Evolutionary conservation across 164 flowering plant genomes (phyloP).

Genomic region (Kingdonia uniflora): DNA sequence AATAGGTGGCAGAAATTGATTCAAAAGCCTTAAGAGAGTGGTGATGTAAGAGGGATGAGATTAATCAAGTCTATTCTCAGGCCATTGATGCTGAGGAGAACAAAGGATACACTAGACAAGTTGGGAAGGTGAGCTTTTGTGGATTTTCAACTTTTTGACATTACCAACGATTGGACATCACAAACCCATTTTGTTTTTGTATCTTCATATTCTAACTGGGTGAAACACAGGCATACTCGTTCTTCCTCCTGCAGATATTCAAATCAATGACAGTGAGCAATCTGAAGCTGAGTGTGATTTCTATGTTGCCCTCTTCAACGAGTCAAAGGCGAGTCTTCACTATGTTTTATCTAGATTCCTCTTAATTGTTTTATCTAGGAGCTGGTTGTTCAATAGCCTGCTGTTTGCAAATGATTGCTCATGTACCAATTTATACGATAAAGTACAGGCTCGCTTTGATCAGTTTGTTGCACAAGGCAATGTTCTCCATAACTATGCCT

Average conservation of each 20-base stretch:
- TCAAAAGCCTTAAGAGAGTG: slow-evolving; percentile 64
- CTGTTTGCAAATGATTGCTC: neutral
- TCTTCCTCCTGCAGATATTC: slow-evolving; percentile 67
- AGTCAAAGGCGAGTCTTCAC: slow-evolving; percentile 49
- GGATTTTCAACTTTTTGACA: neutral
- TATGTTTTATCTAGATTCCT: neutral
- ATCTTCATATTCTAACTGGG: slow-evolving; percentile 4
- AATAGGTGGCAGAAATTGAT: slow-evolving; percentile 67
- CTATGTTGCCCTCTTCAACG: slow-evolving; percentile 68
- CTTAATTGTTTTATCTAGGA: no score
- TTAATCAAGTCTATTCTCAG: slow-evolving; percentile 59
- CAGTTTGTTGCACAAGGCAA: slow-evolving; percentile 83
- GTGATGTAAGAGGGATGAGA: no score
- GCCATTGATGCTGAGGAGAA: slow-evolving; percentile 74
- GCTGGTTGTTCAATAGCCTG: no score
- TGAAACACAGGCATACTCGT: slow-evolving; percentile 51
- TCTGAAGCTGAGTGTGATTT: slow-evolving; percentile 71
- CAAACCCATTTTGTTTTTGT: no score
- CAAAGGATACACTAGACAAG: slow-evolving; percentile 63
- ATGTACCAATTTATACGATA: neutral
- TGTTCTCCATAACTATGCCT: slow-evolving; percentile 71
- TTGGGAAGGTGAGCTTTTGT: slow-evolving; percentile 49
- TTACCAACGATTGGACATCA: neutral
- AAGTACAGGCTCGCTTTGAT: slow-evolving; percentile 71
- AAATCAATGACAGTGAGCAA: slow-evolving; percentile 56